Conservation (phyloP, 192 early-diverging fungal genomes). For the Phycomyces nitens region DNA sequence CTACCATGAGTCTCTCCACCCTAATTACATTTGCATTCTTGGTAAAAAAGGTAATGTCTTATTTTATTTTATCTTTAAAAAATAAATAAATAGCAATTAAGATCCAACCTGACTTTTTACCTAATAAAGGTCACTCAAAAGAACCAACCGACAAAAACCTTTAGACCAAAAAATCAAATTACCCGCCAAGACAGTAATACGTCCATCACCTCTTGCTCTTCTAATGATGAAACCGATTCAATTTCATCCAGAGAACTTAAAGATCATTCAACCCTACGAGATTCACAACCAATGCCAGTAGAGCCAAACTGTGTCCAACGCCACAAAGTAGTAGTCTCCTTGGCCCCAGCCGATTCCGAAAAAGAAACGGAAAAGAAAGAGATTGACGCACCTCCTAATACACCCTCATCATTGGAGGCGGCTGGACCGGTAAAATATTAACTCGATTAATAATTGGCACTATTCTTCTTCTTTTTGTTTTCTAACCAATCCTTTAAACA, state of each 20-base stretch:
- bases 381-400: neutral
- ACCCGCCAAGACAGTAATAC: neutral
- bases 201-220: neutral
- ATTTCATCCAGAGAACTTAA: no score
- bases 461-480: no score
- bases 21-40: slow-evolving; percentile 19
- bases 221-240: no score
- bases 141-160: neutral
- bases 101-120: no score
- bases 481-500: no score
- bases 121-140: neutral
- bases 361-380: neutral
- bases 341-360: no score
- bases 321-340: no score
- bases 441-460: neutral
- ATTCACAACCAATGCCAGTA: no score
- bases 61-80: neutral
- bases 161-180: neutral
- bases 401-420: neutral
- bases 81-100: slow-evolving; percentile 1
- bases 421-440: neutral
- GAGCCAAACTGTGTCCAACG: no score
- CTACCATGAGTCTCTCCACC: slow-evolving; percentile 17
- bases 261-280: no score
- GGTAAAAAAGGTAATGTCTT: slow-evolving; percentile 21